These are phyloP conservation scores for Penicillium sp. DNA, from an alignment of 2,329 filamentous ascomycete species.

Conservation along the genomic window DNA sequence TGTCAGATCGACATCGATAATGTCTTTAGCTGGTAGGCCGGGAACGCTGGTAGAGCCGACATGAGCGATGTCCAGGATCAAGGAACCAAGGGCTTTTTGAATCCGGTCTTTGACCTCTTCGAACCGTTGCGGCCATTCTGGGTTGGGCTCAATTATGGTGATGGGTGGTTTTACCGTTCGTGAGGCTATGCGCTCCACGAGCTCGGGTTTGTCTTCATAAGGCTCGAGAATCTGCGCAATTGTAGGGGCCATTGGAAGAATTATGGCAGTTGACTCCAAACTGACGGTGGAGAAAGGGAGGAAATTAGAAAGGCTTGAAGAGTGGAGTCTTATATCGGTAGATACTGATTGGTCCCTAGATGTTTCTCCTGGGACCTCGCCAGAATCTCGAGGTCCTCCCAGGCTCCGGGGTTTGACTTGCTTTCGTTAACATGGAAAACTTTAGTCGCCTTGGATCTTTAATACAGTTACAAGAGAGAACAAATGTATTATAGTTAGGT, in stretches of 20 bases:
- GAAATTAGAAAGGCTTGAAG: too few species aligned
- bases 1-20: slow-evolving; percentile 56
- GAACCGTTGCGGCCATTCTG: slow-evolving; percentile 25
- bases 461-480: too few species aligned
- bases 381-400: too few species aligned
- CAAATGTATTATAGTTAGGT: too few species aligned
- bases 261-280: too few species aligned
- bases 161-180: slow-evolving; percentile 9
- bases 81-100: slow-evolving; percentile 16
- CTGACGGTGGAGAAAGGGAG: too few species aligned
- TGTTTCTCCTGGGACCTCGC: too few species aligned
- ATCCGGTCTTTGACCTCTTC: slow-evolving; percentile 18
- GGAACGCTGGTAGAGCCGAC: slow-evolving; percentile 55
- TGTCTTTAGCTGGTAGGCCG: slow-evolving; percentile 51
- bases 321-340: too few species aligned
- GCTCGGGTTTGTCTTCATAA: slow-evolving; percentile 1
- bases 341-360: too few species aligned
- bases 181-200: slow-evolving; percentile 5
- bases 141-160: slow-evolving; percentile 24
- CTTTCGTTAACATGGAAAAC: too few species aligned
- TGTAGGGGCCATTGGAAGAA: background rate
- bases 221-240: slow-evolving; percentile 1
- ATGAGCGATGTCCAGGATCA: slow-evolving; percentile 43
- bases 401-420: too few species aligned
- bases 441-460: too few species aligned